Percentiles rank a stretch among this genome's conserved stretches.
phyloP scores from a whole-genome alignment of 768 basidiomycete genomes.

The Trametes maxima region DNA sequence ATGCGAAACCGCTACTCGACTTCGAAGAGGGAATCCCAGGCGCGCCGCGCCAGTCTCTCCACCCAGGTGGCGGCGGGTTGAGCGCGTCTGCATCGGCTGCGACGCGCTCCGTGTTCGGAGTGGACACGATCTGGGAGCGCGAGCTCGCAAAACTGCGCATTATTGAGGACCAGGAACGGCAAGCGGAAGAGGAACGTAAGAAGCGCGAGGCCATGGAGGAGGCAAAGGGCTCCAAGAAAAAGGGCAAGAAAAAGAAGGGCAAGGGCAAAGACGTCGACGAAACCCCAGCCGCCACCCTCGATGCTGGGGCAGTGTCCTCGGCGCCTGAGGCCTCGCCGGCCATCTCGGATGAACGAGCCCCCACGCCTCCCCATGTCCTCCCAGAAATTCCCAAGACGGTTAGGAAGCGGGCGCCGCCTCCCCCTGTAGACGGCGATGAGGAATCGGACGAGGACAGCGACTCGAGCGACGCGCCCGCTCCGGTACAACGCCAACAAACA shows the following conservation, averaged over 20 bases:
- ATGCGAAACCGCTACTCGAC: conserved; percentile 66
- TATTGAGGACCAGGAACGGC: conserved; percentile 70
- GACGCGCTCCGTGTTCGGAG: conserved; percentile 86
- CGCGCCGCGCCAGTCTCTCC: conserved; percentile 35
- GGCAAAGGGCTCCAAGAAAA: conserved; percentile 40
- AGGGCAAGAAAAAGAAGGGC: conserved; percentile 47
- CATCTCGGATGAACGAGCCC: conserved; percentile 9
- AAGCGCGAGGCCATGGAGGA: conserved; percentile 50
- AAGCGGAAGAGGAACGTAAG: conserved; percentile 54
- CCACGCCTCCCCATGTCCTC: conserved; percentile 32
- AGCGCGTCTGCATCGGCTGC: conserved; percentile 31
- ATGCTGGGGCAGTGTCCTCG: conserved; percentile 13
- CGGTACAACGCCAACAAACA: not conserved
- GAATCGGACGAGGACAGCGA: conserved; percentile 59
- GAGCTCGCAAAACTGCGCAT: conserved; percentile 81
- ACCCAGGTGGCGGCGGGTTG: conserved; percentile 33
- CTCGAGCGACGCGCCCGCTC: conserved; percentile 38
- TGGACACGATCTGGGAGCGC: conserved; percentile 90
- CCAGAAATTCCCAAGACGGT: conserved; percentile 40
- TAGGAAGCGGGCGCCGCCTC: conserved; percentile 33
- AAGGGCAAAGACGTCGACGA: conserved; percentile 48
- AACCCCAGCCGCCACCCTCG: conserved; percentile 6
- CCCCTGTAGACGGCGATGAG: conserved; percentile 39
- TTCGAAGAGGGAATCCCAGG: conserved; percentile 55
- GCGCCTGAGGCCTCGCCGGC: conserved; percentile 5